Base-by-base conservation (phyloP, 2,329 filamentous ascomycete species). In the Macrophomina phaseolina region DNA sequence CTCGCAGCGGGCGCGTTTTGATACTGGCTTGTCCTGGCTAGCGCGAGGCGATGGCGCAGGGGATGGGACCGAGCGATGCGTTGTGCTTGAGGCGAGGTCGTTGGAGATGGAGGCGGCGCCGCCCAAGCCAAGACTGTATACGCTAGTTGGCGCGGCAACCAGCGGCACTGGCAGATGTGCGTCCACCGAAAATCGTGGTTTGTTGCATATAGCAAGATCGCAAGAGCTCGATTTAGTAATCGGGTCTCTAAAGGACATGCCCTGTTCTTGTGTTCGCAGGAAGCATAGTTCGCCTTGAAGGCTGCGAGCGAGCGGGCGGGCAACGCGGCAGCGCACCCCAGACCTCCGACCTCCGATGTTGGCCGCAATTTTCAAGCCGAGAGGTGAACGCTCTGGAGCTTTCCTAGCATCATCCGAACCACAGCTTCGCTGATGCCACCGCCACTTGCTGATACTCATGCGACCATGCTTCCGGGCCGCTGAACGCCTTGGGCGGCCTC, bases 391-490 rank as follows among this genome's bases (percentile, higher is more conserved):
- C 36, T 45, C 42, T 9, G 2, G 40, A 45, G 42, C 30, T 32
- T 51, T 28, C 30, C 18, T 23, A 40, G 45, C 51, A 18, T 42
- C 53, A 34, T 46, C 53, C n/a, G 42, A 28, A 61, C 64, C 53
- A 38, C 58, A 61, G 40, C 52, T 23, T 51, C 52, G 52, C 52
- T 52, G 18, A 67, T 64, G 60, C 51, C 66, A 64, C 48, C 42
- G 11, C 36, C 23, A 65, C 45, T 53, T 63, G 23, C 23, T 23
- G 48, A 67, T 62, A 68, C 79, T 76, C 78, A 84, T 84, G 82
- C 81, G 78, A 83, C 76, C 75, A 84, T 84, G 82, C 75, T 78
- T 80, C 70, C 77, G 78, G 71, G 76, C 78, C 75, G 74, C 77
- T 74, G 76, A 74, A 78, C 79, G 79, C 76, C 76, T 79, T 62